Percentiles rank a stretch among this genome's conserved stretches.
Conservation (phyloP, 1,139 yeast genomes). For the Pichia sp. region DNA sequence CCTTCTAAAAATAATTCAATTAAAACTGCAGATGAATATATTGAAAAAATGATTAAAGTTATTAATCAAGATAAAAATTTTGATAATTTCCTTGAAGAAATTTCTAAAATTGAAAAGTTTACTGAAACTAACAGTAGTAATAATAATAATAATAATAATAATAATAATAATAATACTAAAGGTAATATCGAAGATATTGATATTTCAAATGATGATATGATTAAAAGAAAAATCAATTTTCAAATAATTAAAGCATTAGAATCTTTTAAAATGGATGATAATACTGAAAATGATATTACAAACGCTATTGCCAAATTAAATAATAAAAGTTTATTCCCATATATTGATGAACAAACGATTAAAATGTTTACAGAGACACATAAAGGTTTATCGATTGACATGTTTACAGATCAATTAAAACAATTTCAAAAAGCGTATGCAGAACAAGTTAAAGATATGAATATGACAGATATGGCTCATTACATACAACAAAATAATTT, state of each 20-base stretch:
- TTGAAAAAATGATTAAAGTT: slow-evolving; percentile 21
- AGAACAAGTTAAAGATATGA: slow-evolving; percentile 3
- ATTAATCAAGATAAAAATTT: slow-evolving; percentile 22
- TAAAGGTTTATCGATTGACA: slow-evolving; percentile 2
- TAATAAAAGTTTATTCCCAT: slow-evolving; percentile 8
- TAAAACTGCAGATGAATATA: slow-evolving; percentile 19
- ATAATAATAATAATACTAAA: slow-evolving; percentile 19
- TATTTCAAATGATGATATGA: slow-evolving; percentile 10
- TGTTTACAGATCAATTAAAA: slow-evolving; percentile 2
- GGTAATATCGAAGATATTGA: slow-evolving; percentile 15
- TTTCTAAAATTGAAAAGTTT: slow-evolving; percentile 14
- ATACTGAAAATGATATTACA: slow-evolving; percentile 21
- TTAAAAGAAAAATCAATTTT: slow-evolving; percentile 17
- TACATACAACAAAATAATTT: background rate
- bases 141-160: slow-evolving; percentile 17
- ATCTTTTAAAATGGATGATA: slow-evolving; percentile 20
- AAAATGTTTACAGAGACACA: background rate
- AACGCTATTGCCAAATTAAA: slow-evolving; percentile 18
- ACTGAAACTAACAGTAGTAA: slow-evolving; percentile 16
- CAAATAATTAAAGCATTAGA: slow-evolving; percentile 23
- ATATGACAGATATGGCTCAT: background rate
- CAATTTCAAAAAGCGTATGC: slow-evolving; percentile 6
- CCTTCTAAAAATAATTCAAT: too few relatives aligned
- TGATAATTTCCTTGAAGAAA: slow-evolving; percentile 21
- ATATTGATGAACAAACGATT: background rate